Percentiles rank a stretch among this genome's conserved stretches.
Evolutionary conservation across 768 basidiomycete genomes (phyloP).

Genomic region (Mycena epipterygia): DNA sequence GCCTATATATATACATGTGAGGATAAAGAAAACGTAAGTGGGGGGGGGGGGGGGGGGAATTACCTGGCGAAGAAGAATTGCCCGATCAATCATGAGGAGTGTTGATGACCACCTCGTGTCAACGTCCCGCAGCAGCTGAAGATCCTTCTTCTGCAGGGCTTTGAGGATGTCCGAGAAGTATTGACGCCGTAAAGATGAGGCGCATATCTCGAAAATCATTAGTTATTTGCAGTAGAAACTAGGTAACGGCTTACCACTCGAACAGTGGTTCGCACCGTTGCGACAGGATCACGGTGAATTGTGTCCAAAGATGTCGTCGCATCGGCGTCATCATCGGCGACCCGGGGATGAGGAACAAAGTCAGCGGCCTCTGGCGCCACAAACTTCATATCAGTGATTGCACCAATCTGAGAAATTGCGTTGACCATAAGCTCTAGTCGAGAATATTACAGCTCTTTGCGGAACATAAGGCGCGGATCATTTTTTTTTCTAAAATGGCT

Average conservation of each 20-base stretch:
- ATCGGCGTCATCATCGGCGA: not conserved
- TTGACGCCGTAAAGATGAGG: conserved; percentile 31
- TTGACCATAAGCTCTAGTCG: not conserved
- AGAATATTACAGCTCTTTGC: too few relatives aligned
- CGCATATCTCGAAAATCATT: conserved; percentile 27
- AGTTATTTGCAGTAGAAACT: not conserved
- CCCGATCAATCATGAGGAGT: conserved; percentile 46
- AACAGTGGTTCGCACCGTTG: conserved; percentile 17
- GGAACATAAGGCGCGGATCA: too few relatives aligned
- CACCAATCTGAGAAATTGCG: not conserved
- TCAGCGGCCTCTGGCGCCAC: conserved; percentile 12
- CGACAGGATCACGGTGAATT: conserved; percentile 14
- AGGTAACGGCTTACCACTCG: conserved; percentile 2
- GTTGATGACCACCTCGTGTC: conserved; percentile 50
- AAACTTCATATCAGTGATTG: not conserved
- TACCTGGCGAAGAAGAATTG: conserved; percentile 42
- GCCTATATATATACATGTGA: conserved; percentile 38
- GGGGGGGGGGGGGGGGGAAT: not conserved
- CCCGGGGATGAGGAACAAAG: conserved; percentile 14
- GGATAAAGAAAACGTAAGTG: not conserved
- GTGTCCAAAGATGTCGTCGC: not conserved
- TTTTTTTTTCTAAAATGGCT: too few relatives aligned
- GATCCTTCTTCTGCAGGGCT: conserved; percentile 30
- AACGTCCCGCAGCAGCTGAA: conserved; percentile 48
- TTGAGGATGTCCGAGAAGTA: conserved; percentile 31